Percentiles rank a stretch among this genome's conserved stretches.
phyloP scores from a whole-genome alignment of 2,329 filamentous ascomycete species.

The Sordariomycetes sp. region DNA sequence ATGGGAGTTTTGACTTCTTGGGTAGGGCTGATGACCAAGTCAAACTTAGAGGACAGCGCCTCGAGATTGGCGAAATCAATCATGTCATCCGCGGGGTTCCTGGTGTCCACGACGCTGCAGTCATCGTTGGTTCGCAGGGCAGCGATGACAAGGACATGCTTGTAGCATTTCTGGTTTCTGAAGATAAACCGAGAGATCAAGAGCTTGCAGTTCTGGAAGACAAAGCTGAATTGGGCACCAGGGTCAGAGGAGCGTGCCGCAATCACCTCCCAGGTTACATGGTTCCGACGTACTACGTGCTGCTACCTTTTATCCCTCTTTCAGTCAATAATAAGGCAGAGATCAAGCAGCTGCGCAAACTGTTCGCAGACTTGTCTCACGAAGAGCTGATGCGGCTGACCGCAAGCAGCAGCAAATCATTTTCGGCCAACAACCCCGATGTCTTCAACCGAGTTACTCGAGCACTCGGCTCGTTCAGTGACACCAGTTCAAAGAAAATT shows the following conservation, averaged over 20 bases:
- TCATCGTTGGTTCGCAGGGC: constrained; percentile 61
- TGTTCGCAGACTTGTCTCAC: constrained; percentile 55
- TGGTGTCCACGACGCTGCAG: constrained; percentile 60
- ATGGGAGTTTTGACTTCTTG: constrained; percentile 78
- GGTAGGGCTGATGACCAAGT: constrained; percentile 87
- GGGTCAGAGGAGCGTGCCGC: constrained; percentile 55
- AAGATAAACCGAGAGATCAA: background rate
- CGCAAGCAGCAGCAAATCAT: background rate
- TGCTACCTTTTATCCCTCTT: constrained; percentile 63
- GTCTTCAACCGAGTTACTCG: constrained; percentile 38
- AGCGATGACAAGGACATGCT: constrained; percentile 73
- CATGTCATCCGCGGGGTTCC: constrained; percentile 60
- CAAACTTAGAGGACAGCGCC: constrained; percentile 78
- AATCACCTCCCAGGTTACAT: constrained; percentile 72
- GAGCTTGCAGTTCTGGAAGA: constrained; percentile 16
- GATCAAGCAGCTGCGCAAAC: constrained; percentile 52
- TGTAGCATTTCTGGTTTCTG: constrained; percentile 57
- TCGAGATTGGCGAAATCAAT: constrained; percentile 90
- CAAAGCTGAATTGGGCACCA: constrained; percentile 27
- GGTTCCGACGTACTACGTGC: constrained; percentile 78
- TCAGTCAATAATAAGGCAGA: constrained; percentile 89
- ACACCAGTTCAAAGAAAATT: constrained; percentile 32
- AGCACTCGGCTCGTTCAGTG: constrained; percentile 43
- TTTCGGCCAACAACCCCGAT: constrained; percentile 12
- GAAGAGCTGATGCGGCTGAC: constrained; percentile 50